These are phyloP conservation scores for Eudorina sp. DNA, from an alignment of 139 green algal species.

Conservation along the genomic window DNA sequence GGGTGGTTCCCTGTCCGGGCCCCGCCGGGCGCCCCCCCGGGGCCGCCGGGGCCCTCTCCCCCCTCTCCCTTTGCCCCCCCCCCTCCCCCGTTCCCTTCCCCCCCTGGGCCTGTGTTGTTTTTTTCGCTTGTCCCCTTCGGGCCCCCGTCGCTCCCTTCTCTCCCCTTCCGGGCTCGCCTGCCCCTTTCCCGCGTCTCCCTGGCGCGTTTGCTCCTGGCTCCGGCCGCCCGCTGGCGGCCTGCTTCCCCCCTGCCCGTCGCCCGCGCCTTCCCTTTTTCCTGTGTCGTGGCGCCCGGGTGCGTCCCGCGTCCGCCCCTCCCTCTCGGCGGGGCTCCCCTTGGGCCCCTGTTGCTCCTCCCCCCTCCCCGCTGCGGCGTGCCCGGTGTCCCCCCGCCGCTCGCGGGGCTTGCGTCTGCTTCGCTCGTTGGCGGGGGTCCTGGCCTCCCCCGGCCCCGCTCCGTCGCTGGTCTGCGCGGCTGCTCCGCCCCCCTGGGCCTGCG, in stretches of 20 bases:
- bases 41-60: too few species aligned
- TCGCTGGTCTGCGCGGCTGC: background rate
- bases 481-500: background rate
- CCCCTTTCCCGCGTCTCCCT: conserved; percentile 1
- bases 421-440: background rate
- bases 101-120: too few species aligned
- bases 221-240: conserved; percentile 4
- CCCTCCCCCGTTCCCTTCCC: background rate
- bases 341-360: too few species aligned
- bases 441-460: background rate
- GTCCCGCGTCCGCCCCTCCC: conserved; percentile 16
- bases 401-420: background rate
- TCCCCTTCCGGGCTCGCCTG: background rate
- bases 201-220: background rate
- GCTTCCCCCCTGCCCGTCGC: background rate
- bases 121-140: too few species aligned
- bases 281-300: conserved; percentile 5
- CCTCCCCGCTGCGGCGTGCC: too few species aligned
- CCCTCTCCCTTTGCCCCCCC: background rate
- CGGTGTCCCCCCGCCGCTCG: background rate
- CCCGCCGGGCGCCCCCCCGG: too few species aligned
- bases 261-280: conserved; percentile 14
- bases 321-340: background rate
- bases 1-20: too few species aligned
- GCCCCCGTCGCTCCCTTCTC: background rate